Conservation (phyloP, 1,284 basidiomycete species). For the Trichosporon sp. region DNA sequence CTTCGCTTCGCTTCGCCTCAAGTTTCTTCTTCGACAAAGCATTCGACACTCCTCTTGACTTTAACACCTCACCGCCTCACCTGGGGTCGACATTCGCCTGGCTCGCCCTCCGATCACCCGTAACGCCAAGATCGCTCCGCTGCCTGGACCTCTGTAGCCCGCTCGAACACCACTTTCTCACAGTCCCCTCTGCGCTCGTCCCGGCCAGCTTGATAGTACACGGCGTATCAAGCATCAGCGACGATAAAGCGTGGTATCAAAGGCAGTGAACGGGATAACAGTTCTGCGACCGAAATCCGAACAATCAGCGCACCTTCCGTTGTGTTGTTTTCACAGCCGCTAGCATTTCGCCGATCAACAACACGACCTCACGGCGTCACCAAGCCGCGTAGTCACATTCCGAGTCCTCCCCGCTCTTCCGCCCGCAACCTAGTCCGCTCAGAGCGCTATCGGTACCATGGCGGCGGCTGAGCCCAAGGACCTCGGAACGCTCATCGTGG, state of each 20-base stretch:
- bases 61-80: not conserved
- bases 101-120: not conserved
- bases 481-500: slow-evolving; percentile 90
- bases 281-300: not conserved
- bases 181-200: not conserved
- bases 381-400: not conserved
- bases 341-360: not conserved
- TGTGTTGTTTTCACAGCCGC: not conserved
- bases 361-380: not conserved
- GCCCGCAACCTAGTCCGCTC: not conserved
- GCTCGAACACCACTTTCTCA: not conserved
- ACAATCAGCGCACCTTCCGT: not conserved
- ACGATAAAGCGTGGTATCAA: not conserved
- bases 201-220: not conserved
- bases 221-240: not conserved
- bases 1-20: not conserved
- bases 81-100: not conserved
- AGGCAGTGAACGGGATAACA: too few species aligned
- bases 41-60: not conserved
- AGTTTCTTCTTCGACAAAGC: not conserved
- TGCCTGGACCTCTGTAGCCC: not conserved
- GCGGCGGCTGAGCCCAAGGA: slow-evolving; percentile 53
- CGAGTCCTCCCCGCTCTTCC: not conserved
- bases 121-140: not conserved
- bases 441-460: not conserved